Evolutionary conservation across 176 grass and related monocot species (phyloP), one percentile per base, ranked within the genome.

Genomic region (Eleusine indica): DNA sequence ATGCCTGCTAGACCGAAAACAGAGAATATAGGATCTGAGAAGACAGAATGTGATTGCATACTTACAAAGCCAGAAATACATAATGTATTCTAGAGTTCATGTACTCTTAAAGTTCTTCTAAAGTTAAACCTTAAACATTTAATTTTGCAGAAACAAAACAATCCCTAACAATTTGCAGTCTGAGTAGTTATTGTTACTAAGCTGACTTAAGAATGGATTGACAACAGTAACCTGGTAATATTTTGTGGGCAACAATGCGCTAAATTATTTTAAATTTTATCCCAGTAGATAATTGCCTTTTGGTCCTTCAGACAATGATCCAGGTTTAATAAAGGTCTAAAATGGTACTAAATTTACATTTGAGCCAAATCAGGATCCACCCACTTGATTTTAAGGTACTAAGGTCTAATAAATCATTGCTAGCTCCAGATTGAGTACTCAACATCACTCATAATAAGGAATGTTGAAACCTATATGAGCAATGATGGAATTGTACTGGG

Each of bases 1-100:
- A 75, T 74, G 85, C 53, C 69, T 80, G 71, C 78, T 77, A 81
- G 86, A 25, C 77, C 48, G 44, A 84, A 85, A 79, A 87, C 3
- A 92, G 69, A 56, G 0, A 79, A 66, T 80, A 79, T 47, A 85
- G 3, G 81, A 57, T 84, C 4, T 3, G 2, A 53, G 9, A 9
- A 76, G 14, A 72, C 69, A 82, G 46, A 53, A 69, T 75, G 63
- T 69, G 47, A 76, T 28, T 35, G 56, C 7, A 35, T 81, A 71
- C 44, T 80, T 81, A 61, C 18, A 81, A 16, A 61, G 38, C 70
- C 22, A 46, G 42, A 48, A 77, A 73, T 1, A 58, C 6, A 62
- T 61, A 22, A 58, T 75, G 21, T 19, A 67, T 10, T 56, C 17
- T 56, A 5, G 15, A 17, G 49, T 52, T 52, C 49, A 57, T 25